These are phyloP conservation scores for Coccomyxa sp. DNA, from an alignment of 139 green algal genomes.

Conservation along the genomic window DNA sequence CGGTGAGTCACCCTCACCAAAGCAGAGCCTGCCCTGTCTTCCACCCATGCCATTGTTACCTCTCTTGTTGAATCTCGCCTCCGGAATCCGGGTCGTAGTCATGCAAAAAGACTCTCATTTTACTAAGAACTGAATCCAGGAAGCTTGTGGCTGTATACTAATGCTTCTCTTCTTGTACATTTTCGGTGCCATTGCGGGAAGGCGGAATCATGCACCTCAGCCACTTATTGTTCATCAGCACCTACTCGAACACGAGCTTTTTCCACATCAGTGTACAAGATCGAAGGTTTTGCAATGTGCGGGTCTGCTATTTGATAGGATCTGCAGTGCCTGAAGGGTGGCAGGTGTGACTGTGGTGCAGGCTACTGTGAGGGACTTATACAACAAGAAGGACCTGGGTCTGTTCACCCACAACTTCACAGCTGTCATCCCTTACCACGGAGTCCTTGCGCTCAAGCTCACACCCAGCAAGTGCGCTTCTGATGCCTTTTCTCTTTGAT, in stretches of 20 bases:
- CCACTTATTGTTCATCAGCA: no score
- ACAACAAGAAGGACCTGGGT: slow-evolving; percentile 35
- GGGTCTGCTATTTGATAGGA: background rate
- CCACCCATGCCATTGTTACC: background rate
- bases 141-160: background rate
- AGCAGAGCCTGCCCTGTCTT: background rate
- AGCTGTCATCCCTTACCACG: slow-evolving; percentile 10
- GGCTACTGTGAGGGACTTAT: slow-evolving; percentile 45
- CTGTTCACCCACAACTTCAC: slow-evolving; percentile 9
- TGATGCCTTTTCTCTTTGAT: background rate
- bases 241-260: no score
- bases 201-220: no score
- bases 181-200: background rate
- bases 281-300: background rate
- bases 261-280: no score
- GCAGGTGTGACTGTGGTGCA: background rate
- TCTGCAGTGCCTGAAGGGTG: background rate
- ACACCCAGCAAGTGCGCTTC: background rate
- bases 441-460: slow-evolving; percentile 11
- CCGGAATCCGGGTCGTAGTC: background rate
- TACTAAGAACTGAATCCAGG: background rate
- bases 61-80: background rate
- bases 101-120: no score
- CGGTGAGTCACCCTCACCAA: background rate
- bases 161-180: background rate